Evolutionary conservation across 768 basidiomycete genomes (phyloP).

Genomic region (Amanita molliuscula): DNA sequence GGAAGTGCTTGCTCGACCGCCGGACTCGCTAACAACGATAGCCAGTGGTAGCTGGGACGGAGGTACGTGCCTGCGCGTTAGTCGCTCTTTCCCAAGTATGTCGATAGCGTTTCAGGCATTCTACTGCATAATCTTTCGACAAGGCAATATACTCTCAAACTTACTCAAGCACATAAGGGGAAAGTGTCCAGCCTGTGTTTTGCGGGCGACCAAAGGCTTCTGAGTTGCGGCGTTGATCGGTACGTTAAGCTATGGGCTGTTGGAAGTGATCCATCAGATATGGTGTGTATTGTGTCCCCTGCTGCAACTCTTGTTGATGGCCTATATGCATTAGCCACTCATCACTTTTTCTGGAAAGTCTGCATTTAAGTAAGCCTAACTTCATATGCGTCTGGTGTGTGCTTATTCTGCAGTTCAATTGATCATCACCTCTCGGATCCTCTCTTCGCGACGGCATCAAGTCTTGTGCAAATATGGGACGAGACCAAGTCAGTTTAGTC

Average conservation of each 20-base stretch:
- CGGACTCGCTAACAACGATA: slow-evolving; percentile 62
- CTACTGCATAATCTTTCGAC: slow-evolving; percentile 75
- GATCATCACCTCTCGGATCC: slow-evolving; percentile 87
- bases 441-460: slow-evolving; percentile 92
- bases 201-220: slow-evolving; percentile 45
- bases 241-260: slow-evolving; percentile 77
- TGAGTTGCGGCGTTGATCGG: slow-evolving; percentile 78
- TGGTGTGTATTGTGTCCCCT: slow-evolving; percentile 20
- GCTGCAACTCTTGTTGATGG: slow-evolving; percentile 1
- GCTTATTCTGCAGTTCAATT: slow-evolving; percentile 52
- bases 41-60: slow-evolving; percentile 97
- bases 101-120: slow-evolving; percentile 42
- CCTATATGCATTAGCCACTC: slow-evolving; percentile 37
- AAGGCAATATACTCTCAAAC: slow-evolving; percentile 39
- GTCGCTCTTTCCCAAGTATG: background rate
- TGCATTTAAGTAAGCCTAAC: slow-evolving; percentile 71
- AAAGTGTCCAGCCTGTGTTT: slow-evolving; percentile 81
- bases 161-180: slow-evolving; percentile 71
- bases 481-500: slow-evolving; percentile 69
- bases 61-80: slow-evolving; percentile 39
- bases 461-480: slow-evolving; percentile 94
- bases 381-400: background rate
- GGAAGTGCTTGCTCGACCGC: slow-evolving; percentile 71
- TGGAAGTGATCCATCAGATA: slow-evolving; percentile 19
- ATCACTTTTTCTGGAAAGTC: slow-evolving; percentile 77